Evolutionary conservation across 1,284 basidiomycete genomes (phyloP), one percentile per base, ranked within the genome.

Genomic region (Cystobasidiaceae sp.): DNA sequence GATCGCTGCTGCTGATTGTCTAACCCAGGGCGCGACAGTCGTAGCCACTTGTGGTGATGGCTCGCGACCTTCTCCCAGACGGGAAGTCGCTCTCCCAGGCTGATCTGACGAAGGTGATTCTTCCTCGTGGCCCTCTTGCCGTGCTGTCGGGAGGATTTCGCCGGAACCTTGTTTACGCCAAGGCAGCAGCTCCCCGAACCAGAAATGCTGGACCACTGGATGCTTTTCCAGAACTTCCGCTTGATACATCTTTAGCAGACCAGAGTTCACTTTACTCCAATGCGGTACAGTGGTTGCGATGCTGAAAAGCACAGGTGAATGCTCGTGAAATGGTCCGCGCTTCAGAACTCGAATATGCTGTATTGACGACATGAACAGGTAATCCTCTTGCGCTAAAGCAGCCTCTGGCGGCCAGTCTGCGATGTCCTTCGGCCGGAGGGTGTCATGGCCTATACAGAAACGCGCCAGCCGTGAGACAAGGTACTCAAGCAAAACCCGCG

Each of bases 191-290:
- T 37, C 23, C 0, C 93, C 93, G 27, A 97, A 82, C 32, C 87
- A 87, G 46, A 97, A 82, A 74, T 97, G 93, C 77, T 98, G 94
- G 13, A 97, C 92, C 3, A 97, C 94, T 13, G 96, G 93, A n/a
- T 88, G 83, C 77, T 97, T 97, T 9, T 86, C 85, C 30, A 97
- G 79, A n/a, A 97, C 93, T 77, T 98, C 94, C 15, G 86, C 92
- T 82, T 89, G 84, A 77, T 93, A 98, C 93, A 98, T 97, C 80
- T 96, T 97, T 73, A 91, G 83, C 69, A 97, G 77, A 2, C 96
- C 96, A 4, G 81, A 83, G 74, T 93, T 88, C 19, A 94, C 89
- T 76, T 97, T 97, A 34, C 80, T 77, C 90, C 92, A 99, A 67
- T 83, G 85, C 8, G 87, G 85, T 17, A 97, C 92, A 8, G 86